These are phyloP conservation scores for Usnea hakonensis DNA, from an alignment of 495 filamentous ascomycete genomes.

Conservation along the genomic window DNA sequence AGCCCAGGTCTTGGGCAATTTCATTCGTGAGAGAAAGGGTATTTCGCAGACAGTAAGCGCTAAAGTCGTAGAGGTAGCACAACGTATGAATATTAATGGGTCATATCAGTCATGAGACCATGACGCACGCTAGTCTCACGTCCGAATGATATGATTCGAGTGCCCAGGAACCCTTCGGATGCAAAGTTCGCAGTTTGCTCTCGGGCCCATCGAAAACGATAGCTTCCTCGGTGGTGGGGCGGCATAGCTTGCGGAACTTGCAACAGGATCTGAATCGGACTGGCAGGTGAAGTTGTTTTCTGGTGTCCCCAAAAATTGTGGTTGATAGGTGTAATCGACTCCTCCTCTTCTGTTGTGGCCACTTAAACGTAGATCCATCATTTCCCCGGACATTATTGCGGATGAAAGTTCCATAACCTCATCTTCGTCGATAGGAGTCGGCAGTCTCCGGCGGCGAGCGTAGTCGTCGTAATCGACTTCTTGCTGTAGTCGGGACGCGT, in stretches of 20 bases:
- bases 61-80: not conserved
- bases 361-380: constrained; percentile 15
- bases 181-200: constrained; percentile 83
- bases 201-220: constrained; percentile 75
- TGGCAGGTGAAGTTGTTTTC: not conserved
- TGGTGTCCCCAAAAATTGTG: constrained; percentile 10
- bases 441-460: constrained; percentile 51
- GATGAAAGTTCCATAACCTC: constrained; percentile 41
- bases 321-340: constrained; percentile 30
- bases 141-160: constrained; percentile 69
- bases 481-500: constrained; percentile 15
- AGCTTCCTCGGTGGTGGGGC: constrained; percentile 42
- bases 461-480: constrained; percentile 33
- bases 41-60: not conserved
- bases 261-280: not conserved
- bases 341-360: constrained; percentile 29
- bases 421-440: constrained; percentile 64
- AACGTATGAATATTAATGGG: not conserved
- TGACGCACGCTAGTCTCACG: constrained; percentile 10
- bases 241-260: constrained; percentile 17
- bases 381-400: constrained; percentile 5
- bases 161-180: constrained; percentile 71
- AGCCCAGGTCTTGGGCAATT: not conserved
- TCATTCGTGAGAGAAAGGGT: not conserved
- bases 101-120: not conserved